Evolutionary conservation across 768 basidiomycete genomes (phyloP), one percentile per base, ranked within the genome.

Genomic region (Termitomyces sp.): DNA sequence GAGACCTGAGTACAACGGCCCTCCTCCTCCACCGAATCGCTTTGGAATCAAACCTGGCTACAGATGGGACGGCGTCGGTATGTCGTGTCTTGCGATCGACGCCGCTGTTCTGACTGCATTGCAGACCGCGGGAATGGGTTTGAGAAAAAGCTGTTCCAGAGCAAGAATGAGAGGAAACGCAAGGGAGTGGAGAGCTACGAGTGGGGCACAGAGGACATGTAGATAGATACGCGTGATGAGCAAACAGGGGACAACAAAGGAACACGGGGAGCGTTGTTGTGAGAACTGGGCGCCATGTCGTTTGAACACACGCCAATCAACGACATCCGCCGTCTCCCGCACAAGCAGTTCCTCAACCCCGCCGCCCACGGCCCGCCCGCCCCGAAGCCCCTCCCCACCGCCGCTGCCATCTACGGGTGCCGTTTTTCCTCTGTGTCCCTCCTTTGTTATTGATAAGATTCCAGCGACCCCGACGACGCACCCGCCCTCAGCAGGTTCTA

Each of bases 51-150:
- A 83, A 62, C 97, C 97, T 26, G 97, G 97, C 0, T 93, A 94
- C 70, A 80, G 96, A 68, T 99, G 97, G 97, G 97, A 99, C 69
- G 97, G 97, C 29, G 97, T 98, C 61, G 95, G 95, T 93, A 60
- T 62, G 81, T 77, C 54, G 29, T 39, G n/a, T 16, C 29, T 28
- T 5, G 16, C 2, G 2, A 24, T 64, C 22, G 10, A 34, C 46
- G 20, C 45, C 15, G n/a, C 51, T 33, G 50, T 20, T 15, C 36
- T 56, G n/a, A 37, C 6, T 9, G 56, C 29, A 18, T 48, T 53
- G 16, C 63, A 94, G 94, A 98, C 69, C 83, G 94, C 55, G 84
- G 92, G 4, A 98, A 88, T 61, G 97, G 96, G 4, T 98, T 95
- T 65, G 96, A 98, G 76, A 91, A 89, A 76, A 94, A 93, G 65